phyloP scores from a whole-genome alignment of 1,284 basidiomycete species.

The Sphagnurus paluster region DNA sequence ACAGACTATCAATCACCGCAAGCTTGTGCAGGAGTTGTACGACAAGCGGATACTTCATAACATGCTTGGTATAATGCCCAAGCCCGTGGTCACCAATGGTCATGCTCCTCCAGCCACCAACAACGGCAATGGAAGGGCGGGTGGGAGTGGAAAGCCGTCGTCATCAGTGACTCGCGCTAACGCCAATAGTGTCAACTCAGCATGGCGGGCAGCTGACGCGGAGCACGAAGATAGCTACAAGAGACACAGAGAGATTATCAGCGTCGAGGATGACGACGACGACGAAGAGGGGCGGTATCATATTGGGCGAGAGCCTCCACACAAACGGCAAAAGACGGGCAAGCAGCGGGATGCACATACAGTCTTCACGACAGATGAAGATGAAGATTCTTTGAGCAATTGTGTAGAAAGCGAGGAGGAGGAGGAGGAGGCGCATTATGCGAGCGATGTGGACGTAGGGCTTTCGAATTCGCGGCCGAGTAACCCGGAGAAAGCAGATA shows the following conservation, averaged over 20 bases:
- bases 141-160: conserved; percentile 4
- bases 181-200: conserved; percentile 23
- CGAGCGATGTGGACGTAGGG: conserved; percentile 19
- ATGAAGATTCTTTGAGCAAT: conserved; percentile 20
- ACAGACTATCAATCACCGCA: conserved; percentile 72
- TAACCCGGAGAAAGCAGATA: conserved; percentile 20
- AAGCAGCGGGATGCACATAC: conserved; percentile 38
- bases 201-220: conserved; percentile 43
- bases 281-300: conserved; percentile 56
- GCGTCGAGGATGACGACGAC: conserved; percentile 29
- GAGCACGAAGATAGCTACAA: conserved; percentile 23
- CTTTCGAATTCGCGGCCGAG: neutral
- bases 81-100: conserved; percentile 22
- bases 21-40: conserved; percentile 70
- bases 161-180: conserved; percentile 5
- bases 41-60: conserved; percentile 62
- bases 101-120: too few species aligned
- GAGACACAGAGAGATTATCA: conserved; percentile 14
- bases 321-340: conserved; percentile 47
- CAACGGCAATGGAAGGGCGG: conserved; percentile 1
- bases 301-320: conserved; percentile 44
- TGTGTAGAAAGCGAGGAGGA: conserved; percentile 14
- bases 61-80: conserved; percentile 52
- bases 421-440: conserved; percentile 35
- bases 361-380: conserved; percentile 44